Evolutionary conservation across 495 filamentous ascomycete species (phyloP).

Genomic region (Penicillium waksmanii): DNA sequence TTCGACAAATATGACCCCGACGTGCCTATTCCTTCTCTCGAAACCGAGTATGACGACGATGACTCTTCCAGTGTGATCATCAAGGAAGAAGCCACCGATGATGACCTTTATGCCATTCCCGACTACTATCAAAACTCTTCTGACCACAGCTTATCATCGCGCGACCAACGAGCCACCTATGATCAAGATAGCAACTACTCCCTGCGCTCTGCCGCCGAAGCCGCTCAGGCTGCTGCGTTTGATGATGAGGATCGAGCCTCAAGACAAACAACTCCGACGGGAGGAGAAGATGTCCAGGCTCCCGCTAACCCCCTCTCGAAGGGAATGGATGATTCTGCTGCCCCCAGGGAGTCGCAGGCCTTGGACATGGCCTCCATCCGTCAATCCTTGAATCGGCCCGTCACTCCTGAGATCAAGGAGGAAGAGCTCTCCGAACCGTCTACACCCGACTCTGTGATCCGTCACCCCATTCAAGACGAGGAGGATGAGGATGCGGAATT

Average conservation of each 20-base stretch:
- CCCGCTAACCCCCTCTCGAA: not conserved
- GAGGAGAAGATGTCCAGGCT: constrained; percentile 5
- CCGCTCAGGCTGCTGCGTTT: constrained; percentile 13
- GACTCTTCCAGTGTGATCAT: constrained; percentile 66
- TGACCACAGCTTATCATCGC: constrained; percentile 51
- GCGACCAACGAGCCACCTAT: constrained; percentile 45
- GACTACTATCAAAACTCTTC: constrained; percentile 53
- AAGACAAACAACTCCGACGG: constrained; percentile 40
- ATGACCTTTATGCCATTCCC: constrained; percentile 72
- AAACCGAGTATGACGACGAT: constrained; percentile 56
- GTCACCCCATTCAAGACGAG: constrained; percentile 62
- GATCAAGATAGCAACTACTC: constrained; percentile 58
- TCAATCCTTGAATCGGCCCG: constrained; percentile 58
- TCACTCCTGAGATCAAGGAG: constrained; percentile 64
- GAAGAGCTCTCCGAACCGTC: constrained; percentile 63
- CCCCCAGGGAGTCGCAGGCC: constrained; percentile 21
- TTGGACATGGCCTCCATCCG: constrained; percentile 54
- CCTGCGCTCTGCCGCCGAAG: constrained; percentile 39
- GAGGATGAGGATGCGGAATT: constrained; percentile 24
- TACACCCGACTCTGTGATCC: constrained; percentile 93
- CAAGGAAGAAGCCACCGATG: constrained; percentile 65
- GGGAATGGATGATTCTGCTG: not conserved
- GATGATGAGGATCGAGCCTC: constrained; percentile 12
- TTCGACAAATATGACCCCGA: constrained; percentile 75
- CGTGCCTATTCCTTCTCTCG: constrained; percentile 77